phyloP scores from a whole-genome alignment of 352 stramenopile species.

The Pythium graminicola region DNA sequence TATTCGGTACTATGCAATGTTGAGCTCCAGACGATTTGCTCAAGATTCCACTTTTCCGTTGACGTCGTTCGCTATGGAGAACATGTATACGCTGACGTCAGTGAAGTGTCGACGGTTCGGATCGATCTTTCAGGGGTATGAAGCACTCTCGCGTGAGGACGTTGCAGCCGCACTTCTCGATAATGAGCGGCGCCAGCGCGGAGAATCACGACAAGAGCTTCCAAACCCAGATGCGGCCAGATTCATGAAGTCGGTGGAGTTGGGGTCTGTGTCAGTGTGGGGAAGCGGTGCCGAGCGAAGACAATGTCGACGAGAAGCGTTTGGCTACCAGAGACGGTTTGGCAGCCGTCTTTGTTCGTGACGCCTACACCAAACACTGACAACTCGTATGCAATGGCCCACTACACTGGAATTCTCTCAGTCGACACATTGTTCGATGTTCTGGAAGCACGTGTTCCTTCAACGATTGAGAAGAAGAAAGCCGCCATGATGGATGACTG shows the following conservation, averaged over 20 bases:
- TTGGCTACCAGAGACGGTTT: slow-evolving; percentile 19
- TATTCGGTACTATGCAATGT: slow-evolving; percentile 9
- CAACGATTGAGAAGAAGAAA: slow-evolving; percentile 3
- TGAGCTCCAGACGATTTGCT: slow-evolving; percentile 17
- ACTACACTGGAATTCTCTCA: slow-evolving; percentile 13
- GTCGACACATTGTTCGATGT: slow-evolving; percentile 8
- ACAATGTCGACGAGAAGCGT: slow-evolving; percentile 17
- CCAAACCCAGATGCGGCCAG: background rate
- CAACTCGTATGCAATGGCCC: slow-evolving; percentile 15
- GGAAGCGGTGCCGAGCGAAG: slow-evolving; percentile 15
- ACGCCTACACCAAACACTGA: slow-evolving; percentile 18
- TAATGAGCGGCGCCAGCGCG: slow-evolving; percentile 13
- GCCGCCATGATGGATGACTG: slow-evolving; percentile 16
- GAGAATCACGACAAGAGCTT: background rate
- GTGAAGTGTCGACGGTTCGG: slow-evolving; percentile 13
- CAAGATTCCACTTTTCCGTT: slow-evolving; percentile 15
- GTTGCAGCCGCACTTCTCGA: slow-evolving; percentile 1
- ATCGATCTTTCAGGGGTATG: slow-evolving; percentile 11
- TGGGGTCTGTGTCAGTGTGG: slow-evolving; percentile 16
- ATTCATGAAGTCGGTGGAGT: slow-evolving; percentile 14
- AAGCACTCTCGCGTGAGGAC: slow-evolving; percentile 6
- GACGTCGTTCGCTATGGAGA: slow-evolving; percentile 10
- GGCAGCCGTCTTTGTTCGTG: slow-evolving; percentile 18
- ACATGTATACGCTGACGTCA: slow-evolving; percentile 18
- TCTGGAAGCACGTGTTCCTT: slow-evolving; percentile 8